Conservation (phyloP, 306 rosid genomes). For the Carpinus fangiana region DNA sequence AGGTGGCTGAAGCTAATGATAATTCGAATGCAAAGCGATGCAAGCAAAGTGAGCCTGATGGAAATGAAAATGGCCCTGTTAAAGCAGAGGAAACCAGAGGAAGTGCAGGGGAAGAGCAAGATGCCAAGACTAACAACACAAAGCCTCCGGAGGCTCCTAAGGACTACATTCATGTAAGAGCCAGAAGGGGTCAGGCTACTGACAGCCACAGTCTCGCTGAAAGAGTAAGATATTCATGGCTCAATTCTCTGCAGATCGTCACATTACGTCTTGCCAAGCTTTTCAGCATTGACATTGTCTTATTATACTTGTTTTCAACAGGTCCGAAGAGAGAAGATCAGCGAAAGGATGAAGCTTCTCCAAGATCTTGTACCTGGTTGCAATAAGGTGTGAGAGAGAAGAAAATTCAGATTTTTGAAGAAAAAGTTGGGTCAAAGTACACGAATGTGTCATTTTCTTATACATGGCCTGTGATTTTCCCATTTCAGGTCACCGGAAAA, state of each 20-base stretch:
- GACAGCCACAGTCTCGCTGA: constrained; percentile 99
- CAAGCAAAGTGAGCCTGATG: constrained; percentile 54
- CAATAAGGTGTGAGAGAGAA: constrained; percentile 57
- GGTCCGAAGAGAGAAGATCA: constrained; percentile 96
- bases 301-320: constrained; percentile 24
- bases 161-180: constrained; percentile 97
- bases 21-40: constrained; percentile 51
- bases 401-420: constrained; percentile 1
- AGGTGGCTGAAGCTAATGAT: constrained; percentile 54
- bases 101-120: constrained; percentile 51
- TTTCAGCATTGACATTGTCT: constrained; percentile 24
- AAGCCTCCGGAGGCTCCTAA: constrained; percentile 78
- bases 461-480: constrained; percentile 7
- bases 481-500: constrained; percentile 81
- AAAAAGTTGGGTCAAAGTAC: neutral
- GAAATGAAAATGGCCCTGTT: constrained; percentile 33
- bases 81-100: constrained; percentile 59
- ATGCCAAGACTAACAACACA: constrained; percentile 44
- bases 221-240: constrained; percentile 57
- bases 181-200: constrained; percentile 98
- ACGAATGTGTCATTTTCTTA: constrained; percentile 25
- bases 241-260: neutral
- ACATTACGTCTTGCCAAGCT: neutral
- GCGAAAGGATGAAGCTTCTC: constrained; percentile 95
- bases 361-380: constrained; percentile 99